Base-by-base conservation (phyloP, 2,329 filamentous ascomycete species). In the Pseudocercospora macadamiae region DNA sequence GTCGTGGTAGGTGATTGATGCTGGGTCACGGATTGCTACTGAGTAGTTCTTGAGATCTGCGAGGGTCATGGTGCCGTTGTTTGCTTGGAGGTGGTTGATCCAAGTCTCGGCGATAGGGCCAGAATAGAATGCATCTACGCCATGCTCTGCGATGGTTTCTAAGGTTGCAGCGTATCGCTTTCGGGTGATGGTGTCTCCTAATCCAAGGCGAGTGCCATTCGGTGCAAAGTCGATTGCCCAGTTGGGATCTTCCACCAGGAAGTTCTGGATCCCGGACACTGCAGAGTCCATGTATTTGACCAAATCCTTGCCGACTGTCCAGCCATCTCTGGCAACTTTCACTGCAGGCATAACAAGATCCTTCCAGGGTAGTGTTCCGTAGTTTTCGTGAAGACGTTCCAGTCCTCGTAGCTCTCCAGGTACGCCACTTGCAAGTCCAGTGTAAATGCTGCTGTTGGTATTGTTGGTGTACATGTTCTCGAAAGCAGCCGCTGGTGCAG, bases 171-270 rank as follows among this genome's bases (percentile, higher is more conserved):
- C 92, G 70, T 93, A 96, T 57, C 93, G 84, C 69, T 87, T 89
- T 44, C 93, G 82, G 0, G 89, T 93, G 69, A 97, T 91, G 0
- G 76, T 88, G 49, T 96, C 90, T 16, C 90, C 91, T 2, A 92
- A 75, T 16, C 82, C 79, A 0, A 96, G 68, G 2, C 90, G 79
- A 0, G 82, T 88, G 3, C 92, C 93, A 60, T 93, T 86, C 0
- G 91, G 91, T 2, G 91, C 92, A 76, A 97, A 97, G 71, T 97
- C 93, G 48, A 89, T 74, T 0, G 93, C 91, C 89, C 91, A 97
- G 3, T 86, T 84, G 0, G 89, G 86, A 57, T 97, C 86, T 2
- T 89, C 80, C 0, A 86, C 78, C 0, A 97, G 77, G 68, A 96
- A 96, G 65, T 91, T 82, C 49, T 82, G 74, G 6, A 78, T 56